phyloP scores from a whole-genome alignment of 495 filamentous ascomycete genomes.

The Penicillium argentinense region DNA sequence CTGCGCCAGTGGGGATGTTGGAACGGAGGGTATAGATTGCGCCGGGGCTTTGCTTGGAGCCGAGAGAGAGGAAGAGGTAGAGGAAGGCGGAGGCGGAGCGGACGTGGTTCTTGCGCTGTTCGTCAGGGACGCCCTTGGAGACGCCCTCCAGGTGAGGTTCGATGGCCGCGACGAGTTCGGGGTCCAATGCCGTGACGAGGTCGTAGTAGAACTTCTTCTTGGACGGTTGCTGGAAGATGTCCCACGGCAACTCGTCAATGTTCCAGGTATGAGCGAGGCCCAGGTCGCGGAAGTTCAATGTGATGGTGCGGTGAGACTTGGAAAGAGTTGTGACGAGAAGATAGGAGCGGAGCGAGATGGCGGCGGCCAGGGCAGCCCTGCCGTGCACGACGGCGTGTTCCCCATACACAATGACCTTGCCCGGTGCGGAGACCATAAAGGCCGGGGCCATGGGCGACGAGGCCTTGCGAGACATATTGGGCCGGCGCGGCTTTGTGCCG shows the following conservation, averaged over 20 bases:
- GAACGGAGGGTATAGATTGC: constrained; percentile 90
- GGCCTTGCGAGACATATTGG: constrained; percentile 41
- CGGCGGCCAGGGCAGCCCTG: constrained; percentile 92
- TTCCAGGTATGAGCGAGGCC: constrained; percentile 85
- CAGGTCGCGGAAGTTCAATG: constrained; percentile 85
- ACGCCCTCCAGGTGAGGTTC: constrained; percentile 71
- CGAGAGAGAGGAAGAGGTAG: constrained; percentile 88
- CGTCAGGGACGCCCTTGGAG: constrained; percentile 59
- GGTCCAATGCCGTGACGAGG: constrained; percentile 79
- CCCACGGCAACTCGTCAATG: constrained; percentile 87
- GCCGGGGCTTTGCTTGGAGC: constrained; percentile 70
- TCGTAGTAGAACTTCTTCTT: constrained; percentile 95
- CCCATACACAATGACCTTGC: constrained; percentile 95
- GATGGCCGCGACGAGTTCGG: constrained; percentile 73
- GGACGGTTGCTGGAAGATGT: constrained; percentile 67
- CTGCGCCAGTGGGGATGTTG: constrained; percentile 89
- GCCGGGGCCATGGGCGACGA: constrained; percentile 67
- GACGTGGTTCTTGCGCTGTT: constrained; percentile 75
- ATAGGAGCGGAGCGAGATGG: constrained; percentile 92
- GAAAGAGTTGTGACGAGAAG: constrained; percentile 88
- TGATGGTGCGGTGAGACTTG: constrained; percentile 80
- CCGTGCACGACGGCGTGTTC: constrained; percentile 97
- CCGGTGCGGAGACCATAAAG: constrained; percentile 97
- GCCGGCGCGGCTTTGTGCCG: constrained; percentile 15
- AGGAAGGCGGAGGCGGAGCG: constrained; percentile 80